Base-by-base conservation (phyloP, 1,284 basidiomycete genomes). In the Sporisorium scitamineum region DNA sequence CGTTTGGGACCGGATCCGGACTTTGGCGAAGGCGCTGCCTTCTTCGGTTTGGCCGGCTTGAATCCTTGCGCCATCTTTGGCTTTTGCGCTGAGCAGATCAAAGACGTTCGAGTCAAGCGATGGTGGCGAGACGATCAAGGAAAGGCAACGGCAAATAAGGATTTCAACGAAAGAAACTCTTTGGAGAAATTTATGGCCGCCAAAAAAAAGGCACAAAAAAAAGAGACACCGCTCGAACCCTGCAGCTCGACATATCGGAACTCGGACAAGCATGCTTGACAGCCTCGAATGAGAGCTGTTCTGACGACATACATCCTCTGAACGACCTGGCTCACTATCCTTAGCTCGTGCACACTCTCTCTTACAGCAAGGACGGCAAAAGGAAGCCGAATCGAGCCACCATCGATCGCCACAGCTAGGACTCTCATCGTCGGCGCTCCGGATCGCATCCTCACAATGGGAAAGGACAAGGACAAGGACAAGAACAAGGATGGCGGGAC, bases 21-120 rank as follows among this genome's bases (percentile, higher is more conserved):
- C 61, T 71, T 72, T 14, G 65, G 52, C 26, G 69, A 58, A 14
- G 69, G 32, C 3, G 58, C 45, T 27, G 66, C 58, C 56, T 72
- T 71, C 48, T 65, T 68, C 1, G 77, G 55, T 54, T 79, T 79
- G 7, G 77, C 61, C 14, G 77, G 74, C 54, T 79, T 77, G 67
- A 79, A 79, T 57, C 77, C 77, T 61, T 79, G 77, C 6, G 77
- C 77, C 77, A 79, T 79, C 34, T 54, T 62, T 42, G 16, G 3
- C n/a, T 4, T n/a, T n/a, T 44, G 32, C 22, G 8, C 29, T 26
- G 18, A 8, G 20, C n/a, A 3, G 5, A 16, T 37, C 29, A 31
- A 32, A 4, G 13, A 34, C 13, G 22, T n/a, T n/a, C n/a, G n/a
- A n/a, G 32, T 53, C 32, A 29, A 32, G 18, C 14, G 26, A 47